A percentile compares a stretch with the other conserved stretches of the same genome.
Evolutionary conservation across 2,329 filamentous ascomycete species (phyloP).

Genomic region (Rhynchosporium graminicola): DNA sequence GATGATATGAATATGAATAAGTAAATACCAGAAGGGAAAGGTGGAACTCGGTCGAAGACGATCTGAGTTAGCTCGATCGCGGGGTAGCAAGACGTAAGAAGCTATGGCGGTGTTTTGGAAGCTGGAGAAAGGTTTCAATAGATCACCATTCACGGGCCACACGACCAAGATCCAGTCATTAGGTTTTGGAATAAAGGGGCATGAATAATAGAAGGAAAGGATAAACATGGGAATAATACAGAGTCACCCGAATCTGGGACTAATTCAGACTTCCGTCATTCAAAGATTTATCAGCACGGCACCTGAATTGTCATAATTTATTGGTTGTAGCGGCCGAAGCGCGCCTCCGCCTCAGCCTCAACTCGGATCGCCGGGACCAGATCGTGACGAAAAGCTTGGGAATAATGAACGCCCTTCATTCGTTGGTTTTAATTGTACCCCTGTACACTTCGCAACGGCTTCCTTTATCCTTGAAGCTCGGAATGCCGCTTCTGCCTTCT

Average conservation of each 20-base stretch:
- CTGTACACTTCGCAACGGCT: background rate
- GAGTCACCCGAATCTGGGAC: no score
- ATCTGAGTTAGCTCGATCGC: background rate
- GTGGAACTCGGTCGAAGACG: background rate
- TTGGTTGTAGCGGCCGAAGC: background rate
- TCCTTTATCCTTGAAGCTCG: background rate
- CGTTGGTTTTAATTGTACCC: background rate
- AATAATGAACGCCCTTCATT: conserved; percentile 3
- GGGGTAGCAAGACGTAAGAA: background rate
- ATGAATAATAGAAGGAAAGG: no score
- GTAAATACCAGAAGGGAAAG: background rate
- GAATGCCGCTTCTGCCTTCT: conserved; percentile 2
- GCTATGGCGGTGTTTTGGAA: background rate
- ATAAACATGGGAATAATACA: no score
- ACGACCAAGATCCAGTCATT: background rate
- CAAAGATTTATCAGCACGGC: conserved; percentile 18
- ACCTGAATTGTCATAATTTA: background rate
- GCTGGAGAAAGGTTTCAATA: conserved; percentile 7
- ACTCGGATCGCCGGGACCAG: conserved; percentile 13
- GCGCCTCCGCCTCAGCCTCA: background rate
- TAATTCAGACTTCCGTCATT: background rate
- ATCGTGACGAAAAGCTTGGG: conserved; percentile 17
- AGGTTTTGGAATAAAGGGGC: background rate
- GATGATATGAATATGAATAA: background rate
- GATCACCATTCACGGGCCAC: background rate